phyloP scores from a whole-genome alignment of 2,329 filamentous ascomycete genomes.

The Aspergillus sp. region DNA sequence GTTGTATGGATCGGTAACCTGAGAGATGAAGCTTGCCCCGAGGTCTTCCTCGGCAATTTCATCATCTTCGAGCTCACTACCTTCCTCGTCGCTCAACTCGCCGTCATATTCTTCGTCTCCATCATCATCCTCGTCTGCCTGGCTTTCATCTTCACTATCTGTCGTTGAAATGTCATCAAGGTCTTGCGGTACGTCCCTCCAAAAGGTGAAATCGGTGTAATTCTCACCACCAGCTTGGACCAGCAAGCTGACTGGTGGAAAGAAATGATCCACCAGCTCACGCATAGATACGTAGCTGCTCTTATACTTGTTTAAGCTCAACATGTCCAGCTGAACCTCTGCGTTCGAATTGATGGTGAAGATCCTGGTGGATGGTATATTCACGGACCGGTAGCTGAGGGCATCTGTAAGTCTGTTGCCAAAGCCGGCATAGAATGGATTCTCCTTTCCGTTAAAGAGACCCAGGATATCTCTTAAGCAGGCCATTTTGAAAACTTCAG shows the following conservation, averaged over 20 bases:
- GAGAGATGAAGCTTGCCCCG: slow-evolving; percentile 42
- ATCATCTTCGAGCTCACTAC: slow-evolving; percentile 51
- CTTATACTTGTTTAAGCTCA: slow-evolving; percentile 92
- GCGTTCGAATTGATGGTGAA: slow-evolving; percentile 99
- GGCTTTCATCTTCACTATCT: slow-evolving; percentile 63
- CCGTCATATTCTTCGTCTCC: slow-evolving; percentile 48
- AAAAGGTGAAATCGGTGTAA: slow-evolving; percentile 97
- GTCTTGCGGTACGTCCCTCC: slow-evolving; percentile 83
- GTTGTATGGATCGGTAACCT: slow-evolving; percentile 45
- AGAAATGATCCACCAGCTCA: slow-evolving; percentile 97
- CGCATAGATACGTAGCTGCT: slow-evolving; percentile 97
- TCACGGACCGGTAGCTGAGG: slow-evolving; percentile 91
- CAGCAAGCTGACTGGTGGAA: slow-evolving; percentile 85
- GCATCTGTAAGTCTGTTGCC: slow-evolving; percentile 96
- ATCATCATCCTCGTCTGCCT: slow-evolving; percentile 49
- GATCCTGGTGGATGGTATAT: slow-evolving; percentile 90
- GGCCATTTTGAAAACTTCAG: slow-evolving; percentile 99
- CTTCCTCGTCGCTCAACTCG: slow-evolving; percentile 57
- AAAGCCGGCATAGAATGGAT: slow-evolving; percentile 95
- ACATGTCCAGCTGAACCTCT: slow-evolving; percentile 87
- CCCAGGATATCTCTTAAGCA: slow-evolving; percentile 92
- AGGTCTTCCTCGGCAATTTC: slow-evolving; percentile 58
- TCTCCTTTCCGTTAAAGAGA: slow-evolving; percentile 75
- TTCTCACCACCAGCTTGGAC: slow-evolving; percentile 90
- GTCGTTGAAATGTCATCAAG: slow-evolving; percentile 88